Percentiles rank a stretch among this genome's conserved stretches.
Evolutionary conservation across 805 yeast genomes (phyloP).

Genomic region (Wickerhamiella australiensis): DNA sequence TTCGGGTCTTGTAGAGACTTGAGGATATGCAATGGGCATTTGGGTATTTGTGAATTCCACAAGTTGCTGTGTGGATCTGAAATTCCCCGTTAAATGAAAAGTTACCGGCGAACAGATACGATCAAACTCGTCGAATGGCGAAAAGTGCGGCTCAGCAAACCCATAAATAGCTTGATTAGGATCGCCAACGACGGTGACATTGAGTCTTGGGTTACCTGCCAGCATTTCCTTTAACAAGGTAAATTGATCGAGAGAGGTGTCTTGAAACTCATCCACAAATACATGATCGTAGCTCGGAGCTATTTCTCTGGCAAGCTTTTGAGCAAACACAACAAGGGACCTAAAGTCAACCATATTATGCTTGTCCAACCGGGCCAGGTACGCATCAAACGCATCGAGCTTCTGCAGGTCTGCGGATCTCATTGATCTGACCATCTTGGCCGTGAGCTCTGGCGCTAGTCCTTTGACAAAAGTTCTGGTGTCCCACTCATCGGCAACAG

Average conservation of each 20-base stretch:
- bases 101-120: slow-evolving; percentile 21
- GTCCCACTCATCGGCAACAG: slow-evolving; percentile 43
- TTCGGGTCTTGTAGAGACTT: background rate
- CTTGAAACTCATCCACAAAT: slow-evolving; percentile 90
- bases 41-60: slow-evolving; percentile 45
- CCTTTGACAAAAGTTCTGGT: slow-evolving; percentile 36
- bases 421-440: background rate
- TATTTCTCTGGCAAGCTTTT: slow-evolving; percentile 38
- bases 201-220: slow-evolving; percentile 22
- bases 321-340: slow-evolving; percentile 54
- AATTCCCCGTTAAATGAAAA: slow-evolving; percentile 52
- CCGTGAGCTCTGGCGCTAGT: slow-evolving; percentile 19
- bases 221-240: slow-evolving; percentile 44
- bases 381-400: slow-evolving; percentile 33
- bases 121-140: slow-evolving; percentile 37
- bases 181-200: slow-evolving; percentile 75
- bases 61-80: slow-evolving; percentile 64
- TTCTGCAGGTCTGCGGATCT: background rate
- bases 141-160: slow-evolving; percentile 64
- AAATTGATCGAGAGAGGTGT: slow-evolving; percentile 69
- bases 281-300: slow-evolving; percentile 50
- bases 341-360: slow-evolving; percentile 62
- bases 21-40: slow-evolving; percentile 13
- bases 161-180: slow-evolving; percentile 93
- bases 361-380: slow-evolving; percentile 37